Evolutionary conservation across 2,329 filamentous ascomycete genomes (phyloP), one percentile per base, ranked within the genome.

Genomic region (Fusarium nisikadoi): DNA sequence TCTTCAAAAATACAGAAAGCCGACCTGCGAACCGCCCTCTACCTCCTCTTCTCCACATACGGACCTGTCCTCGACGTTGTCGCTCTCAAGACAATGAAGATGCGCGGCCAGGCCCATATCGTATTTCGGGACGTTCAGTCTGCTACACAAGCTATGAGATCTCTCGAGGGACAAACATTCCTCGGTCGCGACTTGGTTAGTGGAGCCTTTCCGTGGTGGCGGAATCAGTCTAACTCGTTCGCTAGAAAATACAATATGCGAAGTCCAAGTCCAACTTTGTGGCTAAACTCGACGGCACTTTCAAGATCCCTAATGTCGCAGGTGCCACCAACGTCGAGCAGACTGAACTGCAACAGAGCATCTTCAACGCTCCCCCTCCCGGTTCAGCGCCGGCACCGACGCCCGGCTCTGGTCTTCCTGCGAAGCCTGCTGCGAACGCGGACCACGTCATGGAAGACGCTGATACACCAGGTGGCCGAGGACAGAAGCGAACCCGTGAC

Each of bases 61-160:
- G 96, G 96, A 43, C 91, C 94, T 2, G 93, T 99, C 20, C 89
- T 99, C 65, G 96, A 99, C 80, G 90, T 99, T 25, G 93, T 98
- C 53, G 93, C 94, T 35, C 86, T 98, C 76, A 97, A 94, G 84
- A 97, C 94, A 3, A 87, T 87, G 81, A 94, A 94, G 84, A 98
- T 98, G 95, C 92, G 96, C 54, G 96, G 96, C 6, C 96, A 99
- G 83, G 96, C 96, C 69, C 96, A 98, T 79, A 86, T 99, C 68
- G 93, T 96, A 19, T 98, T 94, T 81, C 90, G 93, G 65, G 95
- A 99, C 80, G 86, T 95, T 38, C 93, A 97, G 74, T 91, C 94
- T n/a, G 94, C 94, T 56, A 97, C 95, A 29, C 94, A 97, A 80
- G 96, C 96, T 4, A 94, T 99, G 94, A 88, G 95, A 73, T 91